Evolutionary conservation across 441 rosid genomes (phyloP).

Genomic region (Hura crepitans): DNA sequence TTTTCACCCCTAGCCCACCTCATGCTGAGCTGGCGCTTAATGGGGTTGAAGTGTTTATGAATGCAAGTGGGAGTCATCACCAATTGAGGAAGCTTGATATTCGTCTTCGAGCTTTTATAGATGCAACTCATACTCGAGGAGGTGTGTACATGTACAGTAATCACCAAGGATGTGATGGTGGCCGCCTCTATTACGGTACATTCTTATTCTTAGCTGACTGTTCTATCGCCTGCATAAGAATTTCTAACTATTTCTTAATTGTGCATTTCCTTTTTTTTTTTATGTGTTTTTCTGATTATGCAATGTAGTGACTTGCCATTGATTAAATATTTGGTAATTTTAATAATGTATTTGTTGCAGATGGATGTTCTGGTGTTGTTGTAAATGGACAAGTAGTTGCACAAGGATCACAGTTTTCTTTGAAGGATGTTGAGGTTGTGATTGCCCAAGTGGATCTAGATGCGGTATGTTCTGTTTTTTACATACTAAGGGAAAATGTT

Average conservation of each 20-base stretch:
- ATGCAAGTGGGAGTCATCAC: constrained; percentile 99
- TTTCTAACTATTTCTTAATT: background rate
- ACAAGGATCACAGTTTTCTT: constrained; percentile 92
- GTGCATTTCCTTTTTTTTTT: background rate
- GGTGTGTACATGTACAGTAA: constrained; percentile 97
- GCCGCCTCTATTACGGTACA: constrained; percentile 84
- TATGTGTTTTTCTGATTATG: background rate
- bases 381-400: constrained; percentile 84
- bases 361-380: constrained; percentile 84
- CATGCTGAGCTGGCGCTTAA: constrained; percentile 97
- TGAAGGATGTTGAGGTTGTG: constrained; percentile 88
- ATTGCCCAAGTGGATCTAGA: constrained; percentile 83
- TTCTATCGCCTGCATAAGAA: constrained; percentile 3
- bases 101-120: constrained; percentile 72
- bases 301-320: background rate
- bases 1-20: constrained; percentile 76
- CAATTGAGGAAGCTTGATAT: constrained; percentile 90
- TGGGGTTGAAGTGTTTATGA: constrained; percentile 95
- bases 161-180: constrained; percentile 97
- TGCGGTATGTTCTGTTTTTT: constrained; percentile 52
- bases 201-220: constrained; percentile 3
- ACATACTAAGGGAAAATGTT: constrained; percentile 6
- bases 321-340: background rate
- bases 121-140: constrained; percentile 88
- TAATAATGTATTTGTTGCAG: constrained; percentile 74